A percentile compares a stretch with the other conserved stretches of the same genome.
phyloP scores from a whole-genome alignment of 2,329 filamentous ascomycete species.

The Beauveria varroae region DNA sequence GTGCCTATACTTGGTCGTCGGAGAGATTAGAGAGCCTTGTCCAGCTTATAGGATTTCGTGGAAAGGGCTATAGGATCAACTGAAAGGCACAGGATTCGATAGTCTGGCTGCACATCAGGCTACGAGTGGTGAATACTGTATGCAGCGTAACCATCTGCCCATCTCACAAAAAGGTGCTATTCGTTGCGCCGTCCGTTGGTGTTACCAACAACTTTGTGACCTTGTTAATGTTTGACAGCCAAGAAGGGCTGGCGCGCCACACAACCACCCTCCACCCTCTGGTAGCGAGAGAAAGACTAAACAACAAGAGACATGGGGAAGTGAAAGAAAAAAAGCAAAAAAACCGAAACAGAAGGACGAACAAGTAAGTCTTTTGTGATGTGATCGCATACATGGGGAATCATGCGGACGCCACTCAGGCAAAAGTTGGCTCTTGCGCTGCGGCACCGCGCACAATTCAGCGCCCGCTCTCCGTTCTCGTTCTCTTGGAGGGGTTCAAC shows the following conservation, averaged over 20 bases:
- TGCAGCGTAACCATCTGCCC: not conserved
- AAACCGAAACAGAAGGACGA: too few relatives aligned
- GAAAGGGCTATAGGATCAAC: not conserved
- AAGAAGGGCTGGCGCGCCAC: not conserved
- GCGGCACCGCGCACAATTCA: not conserved
- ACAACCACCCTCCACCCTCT: not conserved
- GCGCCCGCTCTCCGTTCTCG: not conserved
- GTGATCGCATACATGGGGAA: not conserved
- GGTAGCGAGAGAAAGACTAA: not conserved
- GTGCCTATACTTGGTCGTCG: too few relatives aligned
- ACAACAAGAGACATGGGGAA: too few relatives aligned
- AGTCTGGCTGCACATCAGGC: not conserved
- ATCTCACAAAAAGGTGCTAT: not conserved
- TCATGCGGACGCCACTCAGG: not conserved
- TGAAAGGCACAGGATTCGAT: not conserved
- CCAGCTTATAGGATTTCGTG: not conserved
- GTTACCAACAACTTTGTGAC: not conserved
- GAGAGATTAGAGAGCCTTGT: not conserved
- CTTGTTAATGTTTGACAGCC: not conserved
- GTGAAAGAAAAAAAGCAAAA: too few relatives aligned
- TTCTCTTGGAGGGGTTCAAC: too few relatives aligned
- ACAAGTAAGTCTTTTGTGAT: too few relatives aligned
- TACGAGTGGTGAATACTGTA: not conserved
- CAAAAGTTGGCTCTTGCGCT: not conserved
- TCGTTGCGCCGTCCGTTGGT: not conserved